Base-by-base conservation (phyloP, 2,329 filamentous ascomycete species). In the Pseudogymnoascus sp. region DNA sequence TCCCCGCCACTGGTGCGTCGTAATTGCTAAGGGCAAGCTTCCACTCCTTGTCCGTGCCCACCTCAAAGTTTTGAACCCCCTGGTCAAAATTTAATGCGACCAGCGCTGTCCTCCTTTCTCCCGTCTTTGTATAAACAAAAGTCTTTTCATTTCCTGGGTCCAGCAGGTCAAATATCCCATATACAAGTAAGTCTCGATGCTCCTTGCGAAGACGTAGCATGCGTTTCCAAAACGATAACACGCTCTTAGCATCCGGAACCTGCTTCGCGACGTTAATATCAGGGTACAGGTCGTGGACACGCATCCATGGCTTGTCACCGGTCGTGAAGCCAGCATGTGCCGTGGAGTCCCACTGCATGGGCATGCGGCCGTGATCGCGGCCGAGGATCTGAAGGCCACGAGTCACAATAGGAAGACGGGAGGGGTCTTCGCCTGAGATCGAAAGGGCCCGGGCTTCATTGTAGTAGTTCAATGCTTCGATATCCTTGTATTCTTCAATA, bases 321-420 rank as follows among this genome's bases (percentile, higher is more conserved):
- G 75, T 72, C 5, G 84, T 85, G 75, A 90, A 90, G 1, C 87
- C 87, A 0, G 83, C 85, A 65, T 86, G 79, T 0, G 76, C 71
- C 0, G 75, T 74, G 0, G 72, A 77, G 62, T 79, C 79, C 87
- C 87, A 90, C 66, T 87, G 85, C 76, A 91, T 84, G 0, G 87
- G 87, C 3, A 84, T 80, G n/a, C 87, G 79, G 8, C 85, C 80
- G 69, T 90, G 84, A 70, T 90, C 87, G 33, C 86, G 77, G 5
- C 81, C 85, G 30, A 88, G 80, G 63, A 80, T 77, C 65, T 85
- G 81, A 60, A 89, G 75, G 39, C 82, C 77, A 28, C 42, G 42
- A 28, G 42, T 49, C 6, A 49, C 42, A 6, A 49, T 49, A n/a
- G 42, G 42, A 28, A 49, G 42, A 9, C 42, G 42, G 22, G 42